phyloP scores from a whole-genome alignment of 805 yeast genomes.

The Monosporozyma yasuniensis region DNA sequence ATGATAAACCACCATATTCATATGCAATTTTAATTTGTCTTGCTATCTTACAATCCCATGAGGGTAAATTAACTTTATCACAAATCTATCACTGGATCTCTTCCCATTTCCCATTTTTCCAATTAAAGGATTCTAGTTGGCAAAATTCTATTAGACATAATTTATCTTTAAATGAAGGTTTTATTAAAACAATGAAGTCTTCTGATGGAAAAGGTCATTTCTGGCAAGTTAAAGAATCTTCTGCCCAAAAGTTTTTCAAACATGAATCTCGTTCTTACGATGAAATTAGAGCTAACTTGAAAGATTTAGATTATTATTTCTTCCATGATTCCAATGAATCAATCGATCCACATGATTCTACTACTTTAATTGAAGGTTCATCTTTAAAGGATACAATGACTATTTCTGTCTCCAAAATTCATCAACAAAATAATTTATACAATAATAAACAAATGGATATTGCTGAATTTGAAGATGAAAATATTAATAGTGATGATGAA shows the following conservation, averaged over 20 bases:
- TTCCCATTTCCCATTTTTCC: conserved; percentile 73
- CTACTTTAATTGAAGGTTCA: neutral
- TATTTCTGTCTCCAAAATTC: neutral
- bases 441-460: neutral
- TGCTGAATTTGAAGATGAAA: neutral
- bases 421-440: neutral
- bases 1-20: conserved; percentile 78
- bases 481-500: conserved; percentile 1
- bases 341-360: neutral
- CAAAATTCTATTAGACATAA: conserved; percentile 95
- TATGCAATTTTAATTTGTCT: conserved; percentile 72
- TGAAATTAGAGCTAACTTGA: conserved; percentile 16
- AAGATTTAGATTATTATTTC: conserved; percentile 13
- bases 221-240: conserved; percentile 84
- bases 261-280: conserved; percentile 27
- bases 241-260: conserved; percentile 70
- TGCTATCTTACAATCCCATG: conserved; percentile 15
- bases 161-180: conserved; percentile 85
- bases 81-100: conserved; percentile 92
- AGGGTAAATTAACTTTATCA: conserved; percentile 55
- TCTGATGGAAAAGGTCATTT: conserved; percentile 81
- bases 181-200: conserved; percentile 79
- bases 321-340: conserved; percentile 1
- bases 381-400: neutral
- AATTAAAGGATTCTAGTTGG: conserved; percentile 87